Evolutionary conservation across 2,329 filamentous ascomycete genomes (phyloP), one percentile per base, ranked within the genome.

Genomic region (Macrophomina pseudophaseolina): DNA sequence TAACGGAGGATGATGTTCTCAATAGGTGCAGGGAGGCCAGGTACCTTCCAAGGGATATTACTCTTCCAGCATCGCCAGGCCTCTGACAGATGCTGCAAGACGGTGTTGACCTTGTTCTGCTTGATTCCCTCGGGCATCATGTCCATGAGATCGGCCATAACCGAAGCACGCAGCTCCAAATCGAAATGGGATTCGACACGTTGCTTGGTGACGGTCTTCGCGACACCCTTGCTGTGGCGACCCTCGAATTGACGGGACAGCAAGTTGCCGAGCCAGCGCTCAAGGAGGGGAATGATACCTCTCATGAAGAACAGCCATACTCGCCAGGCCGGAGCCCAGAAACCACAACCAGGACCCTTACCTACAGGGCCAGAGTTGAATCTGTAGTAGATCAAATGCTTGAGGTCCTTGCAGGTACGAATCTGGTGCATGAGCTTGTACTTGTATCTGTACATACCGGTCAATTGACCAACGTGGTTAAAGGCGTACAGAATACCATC

Each of bases 111-210:
- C 82, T 99, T 99, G 83, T 95, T 99, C 78, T 99, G 95, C 80
- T 97, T 97, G 82, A 99, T 98, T 71, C 95, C 95, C 78, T 99
- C 96, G 0, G 95, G 95, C 95, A 99, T 99, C 96, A 99, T 99
- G 75, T 99, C 95, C 91, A 97, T 97, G 60, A 99, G 84, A 80
- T 99, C 95, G 52, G 94, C 93, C 94, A 99, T 99, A 71, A 99
- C 95, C 0, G 95, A 97, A 16, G 96, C 96, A 74, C 95, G 92
- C 60, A 99, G 88, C 80, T 99, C 95, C 66, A 99, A 85, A 80
- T 99, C 95, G 75, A 97, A 99, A 77, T 99, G 96, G 30, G 95
- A 98, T 76, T 99, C 95, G 5, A 99, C 95, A 81, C 95, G 92
- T 81, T 99, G 95, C 82, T 99, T 99, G 4, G 95, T 99, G 42